Percentiles rank a stretch among this genome's conserved stretches.
Evolutionary conservation across 2,329 filamentous ascomycete species (phyloP).

Genomic region (Ciborinia camelliae): DNA sequence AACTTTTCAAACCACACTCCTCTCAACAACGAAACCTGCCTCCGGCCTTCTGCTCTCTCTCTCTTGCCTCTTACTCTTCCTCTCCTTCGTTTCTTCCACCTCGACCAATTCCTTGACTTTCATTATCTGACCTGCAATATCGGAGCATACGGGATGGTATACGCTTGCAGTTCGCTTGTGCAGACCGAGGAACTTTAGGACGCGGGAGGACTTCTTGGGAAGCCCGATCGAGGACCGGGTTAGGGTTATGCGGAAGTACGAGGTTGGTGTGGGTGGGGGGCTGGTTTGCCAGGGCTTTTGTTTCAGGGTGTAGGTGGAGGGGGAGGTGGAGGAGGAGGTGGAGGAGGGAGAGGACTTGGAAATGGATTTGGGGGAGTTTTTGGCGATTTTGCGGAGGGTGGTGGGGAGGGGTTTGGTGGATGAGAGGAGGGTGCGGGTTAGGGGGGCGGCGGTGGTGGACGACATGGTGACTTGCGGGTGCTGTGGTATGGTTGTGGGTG

Average conservation of each 20-base stretch:
- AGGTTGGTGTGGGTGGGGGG: slow-evolving; percentile 42
- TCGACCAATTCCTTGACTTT: slow-evolving; percentile 71
- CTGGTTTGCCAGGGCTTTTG: slow-evolving; percentile 5
- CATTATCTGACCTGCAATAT: slow-evolving; percentile 71
- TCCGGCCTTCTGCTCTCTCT: slow-evolving; percentile 61
- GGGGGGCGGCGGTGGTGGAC: background rate
- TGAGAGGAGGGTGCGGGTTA: slow-evolving; percentile 4
- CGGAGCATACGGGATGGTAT: slow-evolving; percentile 65
- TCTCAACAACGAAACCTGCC: slow-evolving; percentile 66
- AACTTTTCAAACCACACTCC: slow-evolving; percentile 20
- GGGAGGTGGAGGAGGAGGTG: background rate
- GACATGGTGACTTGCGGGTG: background rate
- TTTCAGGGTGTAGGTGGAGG: background rate
- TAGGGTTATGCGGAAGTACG: slow-evolving; percentile 70
- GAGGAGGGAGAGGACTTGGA: background rate
- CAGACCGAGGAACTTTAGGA: slow-evolving; percentile 67
- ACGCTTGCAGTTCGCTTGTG: slow-evolving; percentile 70
- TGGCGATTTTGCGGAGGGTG: background rate
- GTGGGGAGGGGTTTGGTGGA: background rate
- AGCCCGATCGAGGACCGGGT: slow-evolving; percentile 70
- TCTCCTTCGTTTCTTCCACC: slow-evolving; percentile 61
- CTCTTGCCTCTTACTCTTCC: slow-evolving; percentile 58
- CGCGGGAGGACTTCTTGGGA: slow-evolving; percentile 59
- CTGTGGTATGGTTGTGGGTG: background rate
- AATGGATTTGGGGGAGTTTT: background rate